Evolutionary conservation across 192 early-diverging fungal genomes (phyloP).

Genomic region (Obelidium mucronatum): DNA sequence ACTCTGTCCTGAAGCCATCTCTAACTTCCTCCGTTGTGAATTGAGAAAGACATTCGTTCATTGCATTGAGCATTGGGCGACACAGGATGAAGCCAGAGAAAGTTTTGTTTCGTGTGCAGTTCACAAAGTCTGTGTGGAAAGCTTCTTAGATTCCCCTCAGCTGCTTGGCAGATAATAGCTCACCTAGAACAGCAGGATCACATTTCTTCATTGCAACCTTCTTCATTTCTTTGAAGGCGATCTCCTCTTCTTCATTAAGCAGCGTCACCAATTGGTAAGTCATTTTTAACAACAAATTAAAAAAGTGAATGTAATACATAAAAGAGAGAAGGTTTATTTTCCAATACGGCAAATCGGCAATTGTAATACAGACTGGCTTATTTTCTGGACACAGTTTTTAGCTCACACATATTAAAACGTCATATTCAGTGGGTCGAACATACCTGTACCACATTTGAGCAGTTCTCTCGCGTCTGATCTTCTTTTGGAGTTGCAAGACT

Average conservation of each 20-base stretch:
- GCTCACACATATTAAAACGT: constrained; percentile 15
- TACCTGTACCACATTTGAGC: constrained; percentile 62
- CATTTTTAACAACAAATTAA: too few species aligned
- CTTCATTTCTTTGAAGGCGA: constrained; percentile 39
- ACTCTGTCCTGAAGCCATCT: constrained; percentile 29
- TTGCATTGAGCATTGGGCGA: constrained; percentile 17
- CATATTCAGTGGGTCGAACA: constrained; percentile 30
- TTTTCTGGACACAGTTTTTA: not conserved
- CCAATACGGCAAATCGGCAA: too few species aligned
- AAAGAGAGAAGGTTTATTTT: too few species aligned
- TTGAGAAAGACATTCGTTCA: constrained; percentile 45
- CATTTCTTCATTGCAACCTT: constrained; percentile 39
- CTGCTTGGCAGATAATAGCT: not conserved
- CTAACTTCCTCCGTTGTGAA: constrained; percentile 36
- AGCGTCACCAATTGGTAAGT: constrained; percentile 19
- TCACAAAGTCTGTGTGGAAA: constrained; percentile 31
- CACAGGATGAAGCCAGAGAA: constrained; percentile 43
- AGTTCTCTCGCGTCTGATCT: constrained; percentile 82
- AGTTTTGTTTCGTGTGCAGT: constrained; percentile 32
- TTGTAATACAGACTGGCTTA: too few species aligned
- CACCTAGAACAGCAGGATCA: constrained; percentile 26
- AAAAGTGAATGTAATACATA: too few species aligned
- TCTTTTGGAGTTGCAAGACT: constrained; percentile 97
- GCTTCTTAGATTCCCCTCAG: not conserved
- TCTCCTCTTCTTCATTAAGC: constrained; percentile 38